Percentiles rank a stretch among this genome's conserved stretches.
Conservation (phyloP, 768 basidiomycete genomes). For the Boletus coccyginus region DNA sequence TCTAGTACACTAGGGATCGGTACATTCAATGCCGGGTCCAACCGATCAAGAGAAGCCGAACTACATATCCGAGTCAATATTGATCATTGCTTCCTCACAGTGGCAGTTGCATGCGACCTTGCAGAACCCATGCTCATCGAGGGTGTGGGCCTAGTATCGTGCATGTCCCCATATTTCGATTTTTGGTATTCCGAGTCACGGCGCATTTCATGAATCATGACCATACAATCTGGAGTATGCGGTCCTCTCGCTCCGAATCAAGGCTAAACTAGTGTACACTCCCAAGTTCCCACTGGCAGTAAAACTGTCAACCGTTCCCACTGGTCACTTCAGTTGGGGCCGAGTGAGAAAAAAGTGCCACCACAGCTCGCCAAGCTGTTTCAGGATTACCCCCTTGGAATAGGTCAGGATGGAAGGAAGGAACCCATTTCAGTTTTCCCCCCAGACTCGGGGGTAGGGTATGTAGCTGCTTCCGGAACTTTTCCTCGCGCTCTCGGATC, state of each 20-base stretch:
- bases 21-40: no score
- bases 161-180: no score
- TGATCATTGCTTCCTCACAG: no score
- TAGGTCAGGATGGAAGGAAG: background rate
- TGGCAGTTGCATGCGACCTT: no score
- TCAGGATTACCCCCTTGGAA: background rate
- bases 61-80: no score
- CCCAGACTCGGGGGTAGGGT: background rate
- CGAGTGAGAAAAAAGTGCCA: background rate
- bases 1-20: no score
- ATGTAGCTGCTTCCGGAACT: background rate
- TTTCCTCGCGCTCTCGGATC: rapidly evolving
- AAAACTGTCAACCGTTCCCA: background rate
- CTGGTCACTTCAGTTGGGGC: background rate
- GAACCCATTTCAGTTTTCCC: background rate
- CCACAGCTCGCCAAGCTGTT: conserved; percentile 12
- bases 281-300: background rate
- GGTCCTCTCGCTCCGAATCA: background rate
- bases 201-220: background rate
- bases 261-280: background rate
- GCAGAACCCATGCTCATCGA: no score
- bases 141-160: no score
- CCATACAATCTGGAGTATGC: background rate
- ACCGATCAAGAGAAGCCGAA: no score
- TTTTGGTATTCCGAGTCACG: background rate